Percentiles rank a stretch among this genome's conserved stretches.
Conservation (phyloP, 495 filamentous ascomycete species). For the Achaetomiella virescens region DNA sequence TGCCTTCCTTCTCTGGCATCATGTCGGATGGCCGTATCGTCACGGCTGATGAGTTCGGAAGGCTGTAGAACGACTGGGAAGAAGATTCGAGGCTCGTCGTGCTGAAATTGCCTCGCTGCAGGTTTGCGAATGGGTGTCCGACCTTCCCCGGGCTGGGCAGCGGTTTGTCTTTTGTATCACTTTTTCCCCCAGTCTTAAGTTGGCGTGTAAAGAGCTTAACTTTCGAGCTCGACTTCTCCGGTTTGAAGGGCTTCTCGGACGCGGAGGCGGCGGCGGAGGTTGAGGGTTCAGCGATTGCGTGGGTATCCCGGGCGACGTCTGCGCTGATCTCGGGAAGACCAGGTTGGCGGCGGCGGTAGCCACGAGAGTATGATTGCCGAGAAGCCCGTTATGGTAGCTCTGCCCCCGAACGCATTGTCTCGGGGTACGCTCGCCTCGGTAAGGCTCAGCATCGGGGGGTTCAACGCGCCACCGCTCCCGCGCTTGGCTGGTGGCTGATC, state of each 20-base stretch:
- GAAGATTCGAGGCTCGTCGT: conserved; percentile 71
- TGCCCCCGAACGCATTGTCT: conserved; percentile 47
- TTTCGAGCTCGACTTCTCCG: conserved; percentile 80
- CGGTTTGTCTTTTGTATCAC: conserved; percentile 62
- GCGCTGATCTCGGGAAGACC: conserved; percentile 65
- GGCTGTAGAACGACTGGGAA: conserved; percentile 69
- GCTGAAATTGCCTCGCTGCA: conserved; percentile 66
- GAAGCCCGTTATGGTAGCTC: conserved; percentile 59
- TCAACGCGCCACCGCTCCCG: conserved; percentile 42
- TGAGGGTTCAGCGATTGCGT: conserved; percentile 23
- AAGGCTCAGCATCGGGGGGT: conserved; percentile 52
- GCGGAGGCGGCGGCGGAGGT: conserved; percentile 35
- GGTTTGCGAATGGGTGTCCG: conserved; percentile 50
- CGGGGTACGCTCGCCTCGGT: conserved; percentile 50
- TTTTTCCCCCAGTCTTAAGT: conserved; percentile 71
- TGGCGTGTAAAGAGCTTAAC: conserved; percentile 90
- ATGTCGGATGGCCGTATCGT: conserved; percentile 56
- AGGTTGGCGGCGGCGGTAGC: conserved; percentile 80
- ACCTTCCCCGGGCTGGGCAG: conserved; percentile 81
- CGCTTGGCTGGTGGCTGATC: conserved; percentile 35
- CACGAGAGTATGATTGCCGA: conserved; percentile 60
- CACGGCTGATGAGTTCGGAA: conserved; percentile 76
- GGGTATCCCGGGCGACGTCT: conserved; percentile 44
- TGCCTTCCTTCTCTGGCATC: conserved; percentile 23
- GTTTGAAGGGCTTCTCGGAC: conserved; percentile 60